phyloP scores from a whole-genome alignment of 2,329 filamentous ascomycete species.

The Gaeumannomyces sp. region DNA sequence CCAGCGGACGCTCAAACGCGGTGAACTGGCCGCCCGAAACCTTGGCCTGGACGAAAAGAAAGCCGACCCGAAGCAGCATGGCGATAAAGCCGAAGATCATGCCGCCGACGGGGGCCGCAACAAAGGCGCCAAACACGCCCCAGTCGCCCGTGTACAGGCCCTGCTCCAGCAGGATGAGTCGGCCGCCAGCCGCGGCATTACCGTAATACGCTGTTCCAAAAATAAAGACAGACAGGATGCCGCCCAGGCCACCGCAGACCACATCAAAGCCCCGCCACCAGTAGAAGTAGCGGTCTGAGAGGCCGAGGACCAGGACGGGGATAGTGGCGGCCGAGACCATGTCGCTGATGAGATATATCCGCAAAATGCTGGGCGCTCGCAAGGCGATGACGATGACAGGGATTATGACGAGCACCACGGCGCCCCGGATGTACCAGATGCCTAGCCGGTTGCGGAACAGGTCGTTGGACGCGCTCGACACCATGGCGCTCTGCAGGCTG shows the following conservation, averaged over 20 bases:
- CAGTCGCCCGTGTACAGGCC: conserved; percentile 74
- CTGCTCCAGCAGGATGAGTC: conserved; percentile 64
- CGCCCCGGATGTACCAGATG: conserved; percentile 64
- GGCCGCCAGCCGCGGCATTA: conserved; percentile 53
- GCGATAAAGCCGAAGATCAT: conserved; percentile 64
- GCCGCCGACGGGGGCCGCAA: conserved; percentile 71
- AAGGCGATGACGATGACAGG: conserved; percentile 70
- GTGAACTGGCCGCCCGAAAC: conserved; percentile 56
- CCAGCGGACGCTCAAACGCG: conserved; percentile 47
- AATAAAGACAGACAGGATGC: conserved; percentile 72
- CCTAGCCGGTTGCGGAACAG: conserved; percentile 76
- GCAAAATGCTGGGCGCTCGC: conserved; percentile 66
- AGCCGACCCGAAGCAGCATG: conserved; percentile 51
- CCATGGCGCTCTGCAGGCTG: conserved; percentile 75
- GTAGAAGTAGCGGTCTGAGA: conserved; percentile 55
- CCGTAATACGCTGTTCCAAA: conserved; percentile 77
- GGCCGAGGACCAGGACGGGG: conserved; percentile 67
- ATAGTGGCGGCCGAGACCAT: conserved; percentile 71
- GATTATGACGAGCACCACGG: conserved; percentile 66
- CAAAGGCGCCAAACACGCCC: conserved; percentile 77
- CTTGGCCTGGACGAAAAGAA: conserved; percentile 53
- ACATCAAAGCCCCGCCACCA: conserved; percentile 80
- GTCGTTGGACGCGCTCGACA: conserved; percentile 79
- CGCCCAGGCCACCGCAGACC: conserved; percentile 69
- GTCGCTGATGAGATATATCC: conserved; percentile 79